Evolutionary conservation across 108 stramenopile genomes (phyloP), one percentile per base, ranked within the genome.

Genomic region (Nitzschia sp.): DNA sequence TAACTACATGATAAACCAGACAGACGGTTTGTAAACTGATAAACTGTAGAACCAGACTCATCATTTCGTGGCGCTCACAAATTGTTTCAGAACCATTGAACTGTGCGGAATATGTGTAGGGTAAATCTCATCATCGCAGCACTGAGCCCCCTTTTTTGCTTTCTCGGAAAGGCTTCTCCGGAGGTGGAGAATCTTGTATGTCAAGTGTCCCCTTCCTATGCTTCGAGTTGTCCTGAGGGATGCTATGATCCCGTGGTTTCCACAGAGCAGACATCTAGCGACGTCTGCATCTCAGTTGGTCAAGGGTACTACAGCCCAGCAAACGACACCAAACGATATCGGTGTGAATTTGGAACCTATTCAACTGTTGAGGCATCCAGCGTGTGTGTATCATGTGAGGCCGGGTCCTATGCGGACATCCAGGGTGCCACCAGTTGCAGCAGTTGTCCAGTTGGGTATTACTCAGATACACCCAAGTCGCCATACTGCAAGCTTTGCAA

Each of bases 401-500:
- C 74, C 8, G 74, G 74, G n/a, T 41, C 53, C 17, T 69, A 54
- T 56, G 24, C 59, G 14, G 29, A 39, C 26, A 53, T 41, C 11
- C 25, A 15, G 22, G 56, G 57, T 12, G 40, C 46, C 11, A 24
- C 51, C 19, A 19, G 41, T 14, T 73, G 73, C 26, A 20, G 46
- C 20, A 29, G 59, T 11, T 73, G 73, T 61, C 73, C 73, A 21
- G 25, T 41, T 26, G 60, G 73, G 11, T 29, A 51, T 6, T 73
- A 60, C 14, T 67, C 73, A 0, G 57, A 58, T 17, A 10, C 52
- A 12, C 73, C 65, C 22, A 29, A 64, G 56, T 59, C 74, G 38
- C 39, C 40, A 17, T 75, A 34, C 56, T 75, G 74, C 52, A 50
- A 22, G 34, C 60, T 41, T 14, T 75, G 74, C 37, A 41, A 67